Evolutionary conservation across 139 green algal species (phyloP).

Genomic region (Zygnema cylindricum): DNA sequence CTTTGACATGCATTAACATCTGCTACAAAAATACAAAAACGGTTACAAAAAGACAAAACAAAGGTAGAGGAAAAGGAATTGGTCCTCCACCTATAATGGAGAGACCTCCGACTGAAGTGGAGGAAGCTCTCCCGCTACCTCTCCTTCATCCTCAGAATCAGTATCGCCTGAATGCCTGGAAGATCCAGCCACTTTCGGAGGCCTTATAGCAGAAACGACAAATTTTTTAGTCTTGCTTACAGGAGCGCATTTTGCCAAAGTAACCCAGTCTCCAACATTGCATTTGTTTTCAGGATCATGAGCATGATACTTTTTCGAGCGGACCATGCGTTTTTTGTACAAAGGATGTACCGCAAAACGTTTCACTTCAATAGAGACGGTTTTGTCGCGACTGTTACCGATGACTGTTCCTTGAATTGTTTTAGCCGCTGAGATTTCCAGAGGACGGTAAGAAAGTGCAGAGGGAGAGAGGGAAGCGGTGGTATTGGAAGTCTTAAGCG

Average conservation of each 20-base stretch:
- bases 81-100: too few species aligned
- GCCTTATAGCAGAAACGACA: slow-evolving; percentile 32
- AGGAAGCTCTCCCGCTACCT: too few species aligned
- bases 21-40: too few species aligned
- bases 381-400: slow-evolving; percentile 49
- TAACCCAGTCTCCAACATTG: slow-evolving; percentile 61
- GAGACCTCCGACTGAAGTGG: too few species aligned
- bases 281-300: slow-evolving; percentile 62
- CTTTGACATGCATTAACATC: too few species aligned
- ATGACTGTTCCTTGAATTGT: slow-evolving; percentile 59
- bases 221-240: slow-evolving; percentile 63
- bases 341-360: slow-evolving; percentile 50
- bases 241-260: slow-evolving; percentile 48
- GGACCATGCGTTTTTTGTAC: slow-evolving; percentile 59
- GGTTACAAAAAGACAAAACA: too few species aligned
- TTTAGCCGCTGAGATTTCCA: slow-evolving; percentile 38
- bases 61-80: too few species aligned
- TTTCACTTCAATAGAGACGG: slow-evolving; percentile 46
- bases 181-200: slow-evolving; percentile 12
- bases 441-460: too few species aligned
- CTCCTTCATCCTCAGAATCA: too few species aligned
- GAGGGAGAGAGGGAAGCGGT: too few species aligned
- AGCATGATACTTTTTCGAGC: slow-evolving; percentile 58
- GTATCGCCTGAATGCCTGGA: too few species aligned
- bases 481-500: too few species aligned